phyloP scores from a whole-genome alignment of 225 moss, liverwort and hornwort genomes.

The Polytrichum formosum region DNA sequence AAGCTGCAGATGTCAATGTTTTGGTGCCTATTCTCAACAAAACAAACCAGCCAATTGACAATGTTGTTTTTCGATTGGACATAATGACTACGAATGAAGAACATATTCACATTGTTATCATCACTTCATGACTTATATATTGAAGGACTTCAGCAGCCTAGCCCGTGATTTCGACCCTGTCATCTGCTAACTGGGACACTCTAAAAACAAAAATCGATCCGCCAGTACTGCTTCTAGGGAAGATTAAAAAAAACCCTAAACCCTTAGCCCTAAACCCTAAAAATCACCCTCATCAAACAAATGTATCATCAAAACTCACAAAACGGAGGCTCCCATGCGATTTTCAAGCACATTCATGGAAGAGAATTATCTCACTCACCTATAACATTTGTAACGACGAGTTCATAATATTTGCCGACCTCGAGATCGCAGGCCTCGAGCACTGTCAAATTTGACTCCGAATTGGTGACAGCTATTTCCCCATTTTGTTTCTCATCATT shows the following conservation, averaged over 20 bases:
- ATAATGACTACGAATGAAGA: no score
- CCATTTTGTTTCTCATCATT: slow-evolving; percentile 10
- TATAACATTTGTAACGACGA: slow-evolving; percentile 63
- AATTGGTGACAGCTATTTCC: neutral
- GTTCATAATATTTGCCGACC: slow-evolving; percentile 72
- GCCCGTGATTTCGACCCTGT: no score
- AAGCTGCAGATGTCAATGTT: no score
- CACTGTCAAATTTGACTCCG: slow-evolving; percentile 8
- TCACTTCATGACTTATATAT: no score
- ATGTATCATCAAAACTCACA: neutral
- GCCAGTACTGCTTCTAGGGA: neutral
- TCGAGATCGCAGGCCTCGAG: slow-evolving; percentile 63
- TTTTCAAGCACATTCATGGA: neutral
- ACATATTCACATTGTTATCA: no score
- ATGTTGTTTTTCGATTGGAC: no score
- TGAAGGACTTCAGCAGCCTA: no score
- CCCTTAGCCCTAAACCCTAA: neutral
- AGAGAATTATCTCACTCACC: slow-evolving; percentile 29
- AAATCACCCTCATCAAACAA: neutral
- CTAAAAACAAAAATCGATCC: no score
- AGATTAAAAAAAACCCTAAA: neutral
- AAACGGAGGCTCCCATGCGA: neutral
- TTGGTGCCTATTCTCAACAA: no score
- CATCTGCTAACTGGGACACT: no score
- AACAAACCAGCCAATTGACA: no score